Percentiles rank a stretch among this genome's conserved stretches.
Evolutionary conservation across 208 protist genomes (phyloP).

Genomic region (Trichomonas tenax): DNA sequence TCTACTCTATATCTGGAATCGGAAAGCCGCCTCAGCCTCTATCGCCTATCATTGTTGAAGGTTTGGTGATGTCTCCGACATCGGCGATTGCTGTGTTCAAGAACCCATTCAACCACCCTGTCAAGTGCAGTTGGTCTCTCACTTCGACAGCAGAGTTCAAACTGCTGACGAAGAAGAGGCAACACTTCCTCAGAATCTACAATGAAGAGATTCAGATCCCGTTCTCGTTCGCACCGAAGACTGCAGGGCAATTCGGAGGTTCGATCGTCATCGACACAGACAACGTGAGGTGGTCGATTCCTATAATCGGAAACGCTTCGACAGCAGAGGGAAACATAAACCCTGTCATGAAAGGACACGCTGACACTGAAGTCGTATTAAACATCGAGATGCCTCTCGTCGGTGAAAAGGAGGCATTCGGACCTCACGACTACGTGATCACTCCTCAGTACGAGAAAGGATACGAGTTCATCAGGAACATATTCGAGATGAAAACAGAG

Average conservation of each 20-base stretch:
- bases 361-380: neutral
- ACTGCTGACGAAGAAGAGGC: neutral
- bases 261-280: neutral
- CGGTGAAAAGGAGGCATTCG: neutral
- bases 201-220: neutral
- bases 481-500: neutral
- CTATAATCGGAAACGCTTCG: neutral
- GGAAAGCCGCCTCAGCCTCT: neutral
- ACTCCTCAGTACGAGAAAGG: neutral
- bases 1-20: neutral
- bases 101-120: neutral
- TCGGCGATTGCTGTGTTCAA: neutral
- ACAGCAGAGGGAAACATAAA: neutral
- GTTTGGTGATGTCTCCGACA: neutral
- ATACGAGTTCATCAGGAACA: neutral
- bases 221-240: neutral
- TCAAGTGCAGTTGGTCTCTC: neutral
- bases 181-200: neutral
- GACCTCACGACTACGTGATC: neutral
- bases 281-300: neutral
- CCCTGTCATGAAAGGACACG: neutral
- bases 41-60: neutral
- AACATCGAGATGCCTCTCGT: neutral
- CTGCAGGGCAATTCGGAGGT: neutral
- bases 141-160: neutral